Percentiles rank a stretch among this genome's conserved stretches.
phyloP scores from a whole-genome alignment of 192 early-diverging fungal species.

The Coemansia furcata region DNA sequence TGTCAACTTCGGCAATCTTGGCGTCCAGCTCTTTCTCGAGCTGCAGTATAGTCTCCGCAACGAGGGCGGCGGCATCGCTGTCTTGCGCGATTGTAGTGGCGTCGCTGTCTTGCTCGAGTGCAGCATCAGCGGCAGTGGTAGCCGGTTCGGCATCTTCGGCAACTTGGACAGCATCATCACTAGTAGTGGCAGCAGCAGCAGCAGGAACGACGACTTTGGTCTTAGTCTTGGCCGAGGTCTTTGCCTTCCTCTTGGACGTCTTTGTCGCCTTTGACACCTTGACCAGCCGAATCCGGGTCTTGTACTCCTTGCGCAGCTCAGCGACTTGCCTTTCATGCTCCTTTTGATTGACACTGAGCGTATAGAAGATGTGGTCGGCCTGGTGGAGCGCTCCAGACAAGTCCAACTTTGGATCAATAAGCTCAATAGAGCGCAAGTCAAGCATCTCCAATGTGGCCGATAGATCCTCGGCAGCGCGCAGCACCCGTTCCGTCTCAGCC shows the following conservation, averaged over 20 bases:
- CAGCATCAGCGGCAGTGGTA: conserved; percentile 4
- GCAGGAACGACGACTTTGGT: not conserved
- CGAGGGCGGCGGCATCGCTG: not conserved
- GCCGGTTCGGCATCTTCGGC: not conserved
- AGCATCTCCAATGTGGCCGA: conserved; percentile 7
- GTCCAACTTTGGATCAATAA: conserved; percentile 34
- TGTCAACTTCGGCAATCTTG: conserved; percentile 41
- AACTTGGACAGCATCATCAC: not conserved
- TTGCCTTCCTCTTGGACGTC: conserved; percentile 5
- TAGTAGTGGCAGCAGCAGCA: not conserved
- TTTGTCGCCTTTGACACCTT: not conserved
- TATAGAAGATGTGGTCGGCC: conserved; percentile 38
- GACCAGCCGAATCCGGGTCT: not conserved
- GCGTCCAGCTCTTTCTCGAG: conserved; percentile 33
- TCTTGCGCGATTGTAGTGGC: not conserved
- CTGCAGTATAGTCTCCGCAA: conserved; percentile 14
- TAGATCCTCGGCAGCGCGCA: not conserved
- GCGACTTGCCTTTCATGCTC: not conserved
- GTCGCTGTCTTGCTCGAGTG: not conserved
- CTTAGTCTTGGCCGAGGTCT: conserved; percentile 4
- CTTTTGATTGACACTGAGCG: conserved; percentile 17
- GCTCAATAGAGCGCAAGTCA: conserved; percentile 21
- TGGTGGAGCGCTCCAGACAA: conserved; percentile 28
- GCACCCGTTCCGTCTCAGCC: conserved; percentile 1
- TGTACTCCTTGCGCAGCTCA: conserved; percentile 4